A percentile compares a stretch with the other conserved stretches of the same genome.
These are phyloP conservation scores for Cryptococcus jaspeensis DNA, from an alignment of 1,284 basidiomycete species.

Conservation along the genomic window DNA sequence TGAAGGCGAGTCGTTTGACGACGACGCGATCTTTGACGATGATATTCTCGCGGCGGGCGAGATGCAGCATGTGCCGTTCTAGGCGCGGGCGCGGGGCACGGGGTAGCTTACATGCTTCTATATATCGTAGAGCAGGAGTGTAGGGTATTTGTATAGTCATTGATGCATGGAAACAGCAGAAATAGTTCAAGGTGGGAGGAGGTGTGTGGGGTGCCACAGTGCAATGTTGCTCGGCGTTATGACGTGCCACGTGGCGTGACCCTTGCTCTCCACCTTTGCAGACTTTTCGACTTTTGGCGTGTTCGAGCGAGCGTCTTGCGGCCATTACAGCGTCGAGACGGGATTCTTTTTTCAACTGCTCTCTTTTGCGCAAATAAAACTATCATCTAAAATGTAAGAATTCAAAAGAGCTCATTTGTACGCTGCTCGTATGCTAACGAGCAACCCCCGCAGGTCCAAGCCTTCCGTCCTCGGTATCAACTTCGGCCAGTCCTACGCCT, in stretches of 20 bases:
- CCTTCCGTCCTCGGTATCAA: constrained; percentile 78
- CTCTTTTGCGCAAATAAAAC: background rate
- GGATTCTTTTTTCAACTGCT: background rate
- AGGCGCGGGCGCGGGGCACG: background rate
- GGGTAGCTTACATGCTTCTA: background rate
- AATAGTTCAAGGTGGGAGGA: no score
- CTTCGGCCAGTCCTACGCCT: constrained; percentile 93
- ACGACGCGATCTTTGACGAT: constrained; percentile 62
- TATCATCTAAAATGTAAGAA: constrained; percentile 5
- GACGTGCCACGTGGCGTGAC: no score
- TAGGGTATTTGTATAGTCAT: background rate
- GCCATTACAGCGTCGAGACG: no score
- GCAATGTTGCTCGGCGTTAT: no score
- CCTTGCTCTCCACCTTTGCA: no score
- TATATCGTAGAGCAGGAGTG: background rate
- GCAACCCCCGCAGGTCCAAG: constrained; percentile 23
- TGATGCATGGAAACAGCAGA: no score
- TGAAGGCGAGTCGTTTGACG: constrained; percentile 38
- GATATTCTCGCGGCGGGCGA: constrained; percentile 75
- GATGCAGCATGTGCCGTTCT: constrained; percentile 79
- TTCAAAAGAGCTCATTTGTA: background rate
- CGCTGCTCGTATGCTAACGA: background rate
- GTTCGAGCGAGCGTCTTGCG: no score
- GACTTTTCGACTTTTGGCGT: no score
- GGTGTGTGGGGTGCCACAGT: no score